Percentiles rank a stretch among this genome's conserved stretches.
phyloP scores from a whole-genome alignment of 2,329 filamentous ascomycete species.

The Cercospora sesami region DNA sequence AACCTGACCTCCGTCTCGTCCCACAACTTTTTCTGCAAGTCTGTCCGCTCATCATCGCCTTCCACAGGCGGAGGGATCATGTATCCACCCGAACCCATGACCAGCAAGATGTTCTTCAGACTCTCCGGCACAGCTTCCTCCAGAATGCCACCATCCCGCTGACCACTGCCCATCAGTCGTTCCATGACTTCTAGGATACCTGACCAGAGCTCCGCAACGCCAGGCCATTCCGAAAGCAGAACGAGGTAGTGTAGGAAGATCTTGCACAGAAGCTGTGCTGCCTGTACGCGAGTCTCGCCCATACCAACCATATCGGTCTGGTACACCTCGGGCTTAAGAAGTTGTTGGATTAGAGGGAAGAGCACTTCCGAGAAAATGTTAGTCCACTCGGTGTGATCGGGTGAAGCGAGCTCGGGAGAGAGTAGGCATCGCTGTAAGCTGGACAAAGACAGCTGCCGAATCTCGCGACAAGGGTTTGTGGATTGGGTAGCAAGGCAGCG shows the following conservation, averaged over 20 bases:
- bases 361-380: constrained; percentile 92
- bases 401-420: constrained; percentile 78
- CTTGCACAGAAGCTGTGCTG: constrained; percentile 86
- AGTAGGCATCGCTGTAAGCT: constrained; percentile 83
- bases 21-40: constrained; percentile 58
- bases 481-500: constrained; percentile 85
- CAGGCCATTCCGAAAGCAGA: constrained; percentile 78
- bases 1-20: constrained; percentile 61
- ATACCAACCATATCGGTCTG: constrained; percentile 88
- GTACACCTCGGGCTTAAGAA: constrained; percentile 93
- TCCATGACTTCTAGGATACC: constrained; percentile 96
- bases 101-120: constrained; percentile 91
- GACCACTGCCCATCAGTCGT: constrained; percentile 90
- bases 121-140: constrained; percentile 95
- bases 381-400: constrained; percentile 80
- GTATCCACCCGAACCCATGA: constrained; percentile 88
- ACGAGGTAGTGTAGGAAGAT: constrained; percentile 94
- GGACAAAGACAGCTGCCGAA: constrained; percentile 83
- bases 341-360: constrained; percentile 81
- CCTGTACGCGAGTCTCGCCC: constrained; percentile 91
- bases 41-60: constrained; percentile 45
- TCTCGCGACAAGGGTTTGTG: constrained; percentile 89
- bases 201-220: constrained; percentile 88
- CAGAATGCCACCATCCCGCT: constrained; percentile 63
- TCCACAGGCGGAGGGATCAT: constrained; percentile 60